Base-by-base conservation (phyloP, 208 protist species). In the Trypanosoma theileri region DNA sequence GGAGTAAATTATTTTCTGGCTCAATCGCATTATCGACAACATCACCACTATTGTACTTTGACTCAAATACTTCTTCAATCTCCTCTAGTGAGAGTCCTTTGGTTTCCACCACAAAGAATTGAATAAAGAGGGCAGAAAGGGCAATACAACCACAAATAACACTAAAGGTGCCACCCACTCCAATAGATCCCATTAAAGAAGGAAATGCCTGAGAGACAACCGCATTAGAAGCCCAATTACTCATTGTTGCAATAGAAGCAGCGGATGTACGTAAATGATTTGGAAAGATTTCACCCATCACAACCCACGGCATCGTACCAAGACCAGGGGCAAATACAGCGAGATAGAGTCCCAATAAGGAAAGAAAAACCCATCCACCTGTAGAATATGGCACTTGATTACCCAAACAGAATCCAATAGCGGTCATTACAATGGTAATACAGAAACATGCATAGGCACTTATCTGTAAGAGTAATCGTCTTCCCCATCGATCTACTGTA, bases 251-350 rank as follows among this genome's bases (percentile, higher is more conserved):
- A 19, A 95, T 72, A 9, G 90, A 92, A n/a, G 86, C 77, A 19
- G 86, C 89, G 16, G 81, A 71, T 12, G 87, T 90, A 64, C 94
- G 91, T 21, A 95, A 73, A 53, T 88, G 74, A 10, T 74, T 91
- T 0, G 94, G 94, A 75, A 96, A 97, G 31, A 97, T 86, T 73
- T 97, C 91, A 13, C 90, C 80, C 79, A 93, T 93, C 44, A 96
- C 75, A 12, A 96, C 90, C 92, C 92, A 97, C 59, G 92, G 92
- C 59, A 97, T 96, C 59, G 89, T 85, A 45, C 91, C 92, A 54
- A 97, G 86, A 19, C 94, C 94, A 3, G 88, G 84, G 14, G 85
- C 91, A 72, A 93, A 96, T 74, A 88, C 92, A 44, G 77, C 75
- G 44, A 96, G 79, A 79, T 95, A 96, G 41, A 93, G 59, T 35